A percentile compares a stretch with the other conserved stretches of the same genome.
Conservation (phyloP, 2,329 filamentous ascomycete species). For the Aspergillus chevalieri region DNA sequence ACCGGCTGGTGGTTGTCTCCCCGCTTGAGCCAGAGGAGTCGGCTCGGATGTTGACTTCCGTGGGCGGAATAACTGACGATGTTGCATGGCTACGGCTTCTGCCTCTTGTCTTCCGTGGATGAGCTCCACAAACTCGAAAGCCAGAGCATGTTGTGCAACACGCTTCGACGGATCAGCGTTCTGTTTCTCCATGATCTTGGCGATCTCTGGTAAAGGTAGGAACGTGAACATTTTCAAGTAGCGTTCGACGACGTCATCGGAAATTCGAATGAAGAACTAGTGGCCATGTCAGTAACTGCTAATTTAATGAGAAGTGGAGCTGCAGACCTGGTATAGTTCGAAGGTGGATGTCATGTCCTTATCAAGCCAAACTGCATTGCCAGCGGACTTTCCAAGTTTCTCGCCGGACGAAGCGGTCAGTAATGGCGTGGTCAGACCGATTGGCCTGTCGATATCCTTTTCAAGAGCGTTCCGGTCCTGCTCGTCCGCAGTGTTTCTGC, state of each 20-base stretch:
- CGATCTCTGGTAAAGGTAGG: slow-evolving; percentile 64
- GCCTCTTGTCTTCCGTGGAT: slow-evolving; percentile 67
- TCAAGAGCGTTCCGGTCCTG: slow-evolving; percentile 33
- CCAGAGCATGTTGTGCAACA: slow-evolving; percentile 74
- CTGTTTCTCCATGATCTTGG: slow-evolving; percentile 62
- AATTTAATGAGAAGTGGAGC: too few relatives aligned
- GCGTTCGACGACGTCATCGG: slow-evolving; percentile 73
- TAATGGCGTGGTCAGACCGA: slow-evolving; percentile 86
- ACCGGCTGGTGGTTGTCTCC: slow-evolving; percentile 10
- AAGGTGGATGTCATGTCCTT: slow-evolving; percentile 71
- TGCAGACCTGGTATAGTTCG: slow-evolving; percentile 67
- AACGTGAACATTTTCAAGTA: slow-evolving; percentile 91
- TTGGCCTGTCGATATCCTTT: slow-evolving; percentile 46
- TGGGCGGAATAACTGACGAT: slow-evolving; percentile 43
- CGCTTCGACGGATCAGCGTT: slow-evolving; percentile 62
- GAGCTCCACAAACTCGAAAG: slow-evolving; percentile 72
- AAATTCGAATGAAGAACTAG: slow-evolving; percentile 75
- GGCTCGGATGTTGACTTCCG: slow-evolving; percentile 29
- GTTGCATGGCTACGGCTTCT: slow-evolving; percentile 53
- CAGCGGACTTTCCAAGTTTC: slow-evolving; percentile 92
- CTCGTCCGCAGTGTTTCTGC: slow-evolving; percentile 40
- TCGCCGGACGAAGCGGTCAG: slow-evolving; percentile 76
- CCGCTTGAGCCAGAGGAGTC: slow-evolving; percentile 22
- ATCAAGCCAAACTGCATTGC: slow-evolving; percentile 92
- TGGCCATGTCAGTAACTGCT: slow-evolving; percentile 13